Evolutionary conservation across 2,329 filamentous ascomycete genomes (phyloP), one percentile per base, ranked within the genome.

Genomic region (Pseudogymnoascus sp.): DNA sequence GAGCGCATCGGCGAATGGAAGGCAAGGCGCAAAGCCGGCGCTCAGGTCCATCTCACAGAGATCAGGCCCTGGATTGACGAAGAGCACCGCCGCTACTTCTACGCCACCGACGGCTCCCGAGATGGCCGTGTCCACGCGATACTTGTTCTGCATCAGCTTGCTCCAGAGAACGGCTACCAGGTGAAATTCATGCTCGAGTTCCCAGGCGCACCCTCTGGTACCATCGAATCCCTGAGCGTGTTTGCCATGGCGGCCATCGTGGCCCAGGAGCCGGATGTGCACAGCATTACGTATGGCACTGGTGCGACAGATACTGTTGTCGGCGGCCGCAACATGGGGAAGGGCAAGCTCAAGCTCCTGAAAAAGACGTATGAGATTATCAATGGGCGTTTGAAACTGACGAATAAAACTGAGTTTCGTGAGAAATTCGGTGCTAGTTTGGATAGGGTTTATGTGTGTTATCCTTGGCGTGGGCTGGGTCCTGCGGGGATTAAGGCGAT

Each of bases 141-240:
- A 63, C 88, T 93, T n/a, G 87, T 93, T 7, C 80, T 97, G 69
- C 89, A 90, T 61, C 89, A 91, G 74, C 84, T 97, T 28, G 85
- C 89, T 3, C 90, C 91, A 1, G 80, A 84, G 37, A 85, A 96
- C 73, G 93, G 93, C 62, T 96, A 91, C 86, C 93, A 97, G 78
- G 88, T 96, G 73, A 97, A 97, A 79, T 96, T 95, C 80, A 90
- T 89, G n/a, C 85, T 97, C 62, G 91, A 97, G 75, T 96, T 97
- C 81, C 93, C 92, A 0, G 86, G 85, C 25, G 85, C 92, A 0
- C 89, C 93, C n/a, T 90, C 86, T 49, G 93, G 93, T 55, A 88
- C 90, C 35, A 96, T 96, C 66, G 93, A 97, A 77, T 83, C 88
- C 41, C 83, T 95, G 41, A 89, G 96, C 69, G 85, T 89, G 38